Base-by-base conservation (phyloP, 352 stramenopile species). In the Globisporangium alternatum region DNA sequence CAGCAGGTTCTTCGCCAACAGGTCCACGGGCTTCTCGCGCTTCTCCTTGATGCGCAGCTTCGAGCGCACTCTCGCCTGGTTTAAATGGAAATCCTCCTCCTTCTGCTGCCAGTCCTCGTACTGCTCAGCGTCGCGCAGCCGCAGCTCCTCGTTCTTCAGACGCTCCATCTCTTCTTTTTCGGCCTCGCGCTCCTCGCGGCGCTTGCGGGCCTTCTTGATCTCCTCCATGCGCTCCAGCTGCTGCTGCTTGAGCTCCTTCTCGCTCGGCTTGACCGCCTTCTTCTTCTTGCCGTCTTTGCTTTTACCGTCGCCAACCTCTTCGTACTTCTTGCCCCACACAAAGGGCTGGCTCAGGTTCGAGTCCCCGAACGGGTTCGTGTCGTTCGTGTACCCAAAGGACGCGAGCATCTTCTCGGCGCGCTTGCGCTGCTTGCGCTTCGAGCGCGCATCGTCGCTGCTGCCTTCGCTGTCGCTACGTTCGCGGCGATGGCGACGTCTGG, bases 291-390 rank as follows among this genome's bases (percentile, higher is more conserved):
- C 33, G 22, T 43, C 25, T 17, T 37, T 43, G 28, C 49, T n/a
- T 1, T 17, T 25, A 31, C 54, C 39, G 37, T 62, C 56, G 22
- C 59, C 58, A 19, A 65, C 44, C 19, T 71, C 71, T 47, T 96
- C 87, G 68, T 97, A 89, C 72, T 98, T 99, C 70, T 99, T 99
- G 60, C 90, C 90, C 97, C 97, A 99, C 5, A 97, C 91, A 71
- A 99, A 99, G 9, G 90, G 94, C 69, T 98, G 85, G 59, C 95
- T 95, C 48, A 99, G 77, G 69, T 98, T 98, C 21, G 95, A 90
- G 79, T 99, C 97, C 22, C 97, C 95, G 62, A 99, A 99, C 51
- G 97, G 97, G 76, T 99, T 99, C 47, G 97, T 90, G 21, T 99
- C 97, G 74, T 98, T 97, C n/a, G 96, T 98, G 77, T 99, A 99